Conservation (phyloP, 2,329 filamentous ascomycete species). For the Stachybotrys chartarum region DNA sequence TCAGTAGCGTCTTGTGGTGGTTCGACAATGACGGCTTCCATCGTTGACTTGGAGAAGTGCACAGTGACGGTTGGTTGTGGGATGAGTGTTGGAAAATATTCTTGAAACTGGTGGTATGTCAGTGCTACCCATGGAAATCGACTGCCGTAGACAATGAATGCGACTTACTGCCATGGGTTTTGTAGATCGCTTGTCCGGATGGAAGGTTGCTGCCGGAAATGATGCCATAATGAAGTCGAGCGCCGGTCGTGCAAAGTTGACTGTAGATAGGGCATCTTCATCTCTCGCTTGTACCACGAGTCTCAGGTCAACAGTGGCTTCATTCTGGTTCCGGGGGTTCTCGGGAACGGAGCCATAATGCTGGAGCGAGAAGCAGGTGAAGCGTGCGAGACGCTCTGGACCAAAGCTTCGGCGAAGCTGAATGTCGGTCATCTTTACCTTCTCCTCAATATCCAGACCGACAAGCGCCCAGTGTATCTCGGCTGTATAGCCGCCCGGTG, state of each 20-base stretch:
- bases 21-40: slow-evolving; percentile 14
- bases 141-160: not conserved
- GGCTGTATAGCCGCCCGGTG: slow-evolving; percentile 34
- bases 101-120: not conserved
- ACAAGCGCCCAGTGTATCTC: slow-evolving; percentile 36
- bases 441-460: slow-evolving; percentile 34
- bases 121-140: not conserved
- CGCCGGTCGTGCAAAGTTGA: not conserved
- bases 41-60: not conserved
- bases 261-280: not conserved
- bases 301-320: not conserved
- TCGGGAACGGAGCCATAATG: not conserved
- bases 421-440: slow-evolving; percentile 28
- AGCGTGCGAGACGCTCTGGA: not conserved
- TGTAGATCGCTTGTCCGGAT: not conserved
- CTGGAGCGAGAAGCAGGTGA: not conserved
- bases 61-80: not conserved
- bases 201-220: not conserved
- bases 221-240: not conserved
- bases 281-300: not conserved
- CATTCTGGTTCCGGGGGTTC: not conserved
- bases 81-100: not conserved
- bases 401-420: not conserved
- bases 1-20: slow-evolving; percentile 15
- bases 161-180: not conserved